Evolutionary conservation across 164 flowering plant genomes (phyloP), one percentile per base, ranked within the genome.

Genomic region (Annona cherimola): DNA sequence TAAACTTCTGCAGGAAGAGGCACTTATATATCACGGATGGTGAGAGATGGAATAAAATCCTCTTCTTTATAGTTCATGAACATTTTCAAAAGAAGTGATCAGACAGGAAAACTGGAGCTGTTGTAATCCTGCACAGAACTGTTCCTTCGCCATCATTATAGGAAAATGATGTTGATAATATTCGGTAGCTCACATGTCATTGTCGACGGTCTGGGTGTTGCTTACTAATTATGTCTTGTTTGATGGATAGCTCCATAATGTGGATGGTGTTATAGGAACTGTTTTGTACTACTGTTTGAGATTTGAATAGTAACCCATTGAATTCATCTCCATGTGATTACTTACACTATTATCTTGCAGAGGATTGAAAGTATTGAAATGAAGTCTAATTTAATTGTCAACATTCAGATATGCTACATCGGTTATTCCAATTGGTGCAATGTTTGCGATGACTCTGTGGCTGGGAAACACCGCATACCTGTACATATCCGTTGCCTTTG

Each of bases 401-500:
- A 75, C 64, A 2, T 79, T 54, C 84, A 95, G 99, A 81, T 95
- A 90, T 78, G 74, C 80, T 45, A 81, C 89, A 54, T 95, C 99
- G 16, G 99, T 95, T 67, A 67, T 95, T 61, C 99, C 99, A 46
- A 95, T 95, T 77, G 98, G 97, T 68, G 98, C 97, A 45, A 95
- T 84, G 85, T 92, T 95, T 84, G 98, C 99, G 45, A 91, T 95
- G 99, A 95, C 99, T 68, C 90, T 95, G 73, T 95, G 99, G 99
- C 89, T 95, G 79, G 98, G 99, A 75, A 95, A 93, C 86, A 95
- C 98, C 44, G 99, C 99, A 62, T 95, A 95, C 84, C 87, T 95
- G 68, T 93, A 93, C 78, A 95, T 95, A 57, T 92, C 98, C 46
- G 99, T 95, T 80, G 86, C 99, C 64, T 95, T 95, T 86, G 99